These are phyloP conservation scores for Allium cepa DNA, from an alignment of 106 monocot genomes.

Conservation along the genomic window DNA sequence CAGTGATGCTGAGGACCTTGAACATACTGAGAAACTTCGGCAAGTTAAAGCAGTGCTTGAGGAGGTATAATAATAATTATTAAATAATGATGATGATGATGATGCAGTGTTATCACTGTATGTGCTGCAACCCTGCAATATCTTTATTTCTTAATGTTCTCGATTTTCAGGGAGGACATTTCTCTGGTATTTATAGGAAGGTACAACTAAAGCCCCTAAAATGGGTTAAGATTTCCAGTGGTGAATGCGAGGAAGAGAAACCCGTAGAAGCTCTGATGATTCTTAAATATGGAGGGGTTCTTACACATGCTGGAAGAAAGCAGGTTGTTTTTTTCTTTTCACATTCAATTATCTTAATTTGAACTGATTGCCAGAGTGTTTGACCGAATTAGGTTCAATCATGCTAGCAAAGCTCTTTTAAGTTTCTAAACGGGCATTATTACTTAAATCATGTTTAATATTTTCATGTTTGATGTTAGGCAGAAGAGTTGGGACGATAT, in stretches of 20 bases:
- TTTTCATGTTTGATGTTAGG: conserved; percentile 28
- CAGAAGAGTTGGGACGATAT: conserved; percentile 94
- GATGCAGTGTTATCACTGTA: too few species aligned
- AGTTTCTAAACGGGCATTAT: background rate
- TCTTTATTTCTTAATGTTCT: background rate
- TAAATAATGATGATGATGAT: background rate
- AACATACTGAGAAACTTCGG: conserved; percentile 88
- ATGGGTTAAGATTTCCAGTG: conserved; percentile 74
- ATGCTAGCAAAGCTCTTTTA: background rate
- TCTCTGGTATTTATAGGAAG: conserved; percentile 97
- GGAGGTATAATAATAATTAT: conserved; percentile 36
- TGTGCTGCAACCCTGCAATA: too few species aligned
- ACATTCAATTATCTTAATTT: background rate
- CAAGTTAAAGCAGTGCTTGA: conserved; percentile 92
- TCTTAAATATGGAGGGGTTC: conserved; percentile 98
- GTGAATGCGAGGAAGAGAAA: conserved; percentile 78
- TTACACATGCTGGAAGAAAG: conserved; percentile 99
- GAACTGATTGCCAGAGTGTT: background rate
- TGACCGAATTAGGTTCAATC: background rate
- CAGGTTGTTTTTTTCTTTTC: conserved; percentile 36
- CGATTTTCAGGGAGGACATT: conserved; percentile 81
- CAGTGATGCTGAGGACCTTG: conserved; percentile 76
- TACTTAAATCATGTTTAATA: conserved; percentile 3
- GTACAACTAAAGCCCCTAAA: conserved; percentile 91
- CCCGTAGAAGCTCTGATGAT: conserved; percentile 96